These are phyloP conservation scores for Mycena metata DNA, from an alignment of 768 basidiomycete species.

Conservation along the genomic window DNA sequence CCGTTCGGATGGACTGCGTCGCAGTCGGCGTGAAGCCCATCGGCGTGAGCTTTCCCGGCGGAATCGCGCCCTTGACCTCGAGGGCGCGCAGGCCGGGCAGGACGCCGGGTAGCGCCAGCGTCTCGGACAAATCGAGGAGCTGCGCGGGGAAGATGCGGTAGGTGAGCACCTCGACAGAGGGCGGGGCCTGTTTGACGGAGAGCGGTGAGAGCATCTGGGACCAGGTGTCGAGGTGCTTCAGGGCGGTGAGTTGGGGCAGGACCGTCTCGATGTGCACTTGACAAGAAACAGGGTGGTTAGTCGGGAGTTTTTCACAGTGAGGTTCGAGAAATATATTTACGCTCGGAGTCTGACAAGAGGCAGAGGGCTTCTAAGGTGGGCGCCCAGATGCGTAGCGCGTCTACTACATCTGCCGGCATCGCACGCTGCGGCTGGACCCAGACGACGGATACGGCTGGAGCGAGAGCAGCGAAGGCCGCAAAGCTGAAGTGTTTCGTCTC, in stretches of 20 bases:
- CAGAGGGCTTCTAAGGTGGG: conserved; percentile 25
- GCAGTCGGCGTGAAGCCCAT: conserved; percentile 21
- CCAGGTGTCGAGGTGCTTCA: conserved; percentile 21
- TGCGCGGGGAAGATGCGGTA: conserved; percentile 26
- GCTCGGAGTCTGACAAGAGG: conserved; percentile 18
- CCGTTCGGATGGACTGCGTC: not conserved
- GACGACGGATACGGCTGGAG: conserved; percentile 25
- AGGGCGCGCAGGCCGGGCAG: conserved; percentile 13
- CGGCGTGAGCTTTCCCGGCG: conserved; percentile 3
- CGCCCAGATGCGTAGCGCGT: conserved; percentile 19
- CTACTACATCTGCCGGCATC: conserved; percentile 18
- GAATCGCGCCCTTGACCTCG: conserved; percentile 25
- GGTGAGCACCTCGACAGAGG: conserved; percentile 17
- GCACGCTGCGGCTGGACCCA: conserved; percentile 27
- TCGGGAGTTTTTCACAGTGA: not conserved
- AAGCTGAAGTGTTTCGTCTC: conserved; percentile 19
- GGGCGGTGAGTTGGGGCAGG: conserved; percentile 4
- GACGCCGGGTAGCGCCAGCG: not conserved
- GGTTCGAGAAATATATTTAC: not conserved
- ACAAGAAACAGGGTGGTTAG: too few relatives aligned
- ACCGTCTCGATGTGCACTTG: conserved; percentile 16
- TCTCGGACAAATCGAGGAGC: conserved; percentile 19
- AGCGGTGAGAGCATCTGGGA: conserved; percentile 19
- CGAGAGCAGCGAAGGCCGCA: conserved; percentile 14
- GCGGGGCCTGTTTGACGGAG: not conserved